A percentile compares a stretch with the other conserved stretches of the same genome.
phyloP scores from a whole-genome alignment of 306 rosid genomes.

The Crotalaria pallida region DNA sequence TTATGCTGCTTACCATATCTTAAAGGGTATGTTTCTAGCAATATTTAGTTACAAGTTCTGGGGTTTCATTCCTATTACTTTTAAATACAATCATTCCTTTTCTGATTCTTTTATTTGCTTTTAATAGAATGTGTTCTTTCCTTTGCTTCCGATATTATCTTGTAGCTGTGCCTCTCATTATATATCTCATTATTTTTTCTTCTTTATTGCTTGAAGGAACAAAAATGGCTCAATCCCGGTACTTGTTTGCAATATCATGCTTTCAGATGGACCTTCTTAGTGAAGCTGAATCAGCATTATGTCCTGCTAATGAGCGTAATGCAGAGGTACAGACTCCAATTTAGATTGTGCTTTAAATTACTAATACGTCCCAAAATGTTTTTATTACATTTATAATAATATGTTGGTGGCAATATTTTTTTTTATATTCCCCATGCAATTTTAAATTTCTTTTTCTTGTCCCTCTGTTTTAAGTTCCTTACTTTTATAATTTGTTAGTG shows the following conservation, averaged over 20 bases:
- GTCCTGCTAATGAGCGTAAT: conserved; percentile 75
- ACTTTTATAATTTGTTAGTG: not conserved
- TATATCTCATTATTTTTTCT: conserved; percentile 22
- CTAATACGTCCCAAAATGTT: not conserved
- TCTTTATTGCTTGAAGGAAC: conserved; percentile 61
- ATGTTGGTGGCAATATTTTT: not conserved
- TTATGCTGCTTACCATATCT: conserved; percentile 77
- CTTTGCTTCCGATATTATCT: conserved; percentile 5
- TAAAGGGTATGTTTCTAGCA: conserved; percentile 62
- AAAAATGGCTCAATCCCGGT: conserved; percentile 94
- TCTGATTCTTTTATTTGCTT: conserved; percentile 3
- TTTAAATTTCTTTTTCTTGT: not conserved
- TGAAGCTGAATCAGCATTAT: conserved; percentile 92
- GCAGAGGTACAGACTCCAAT: conserved; percentile 56
- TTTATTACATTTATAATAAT: not conserved
- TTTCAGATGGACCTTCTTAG: conserved; percentile 89
- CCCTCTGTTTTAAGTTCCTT: not conserved
- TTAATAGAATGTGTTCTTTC: not conserved
- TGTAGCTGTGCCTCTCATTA: conserved; percentile 24
- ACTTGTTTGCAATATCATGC: conserved; percentile 98
- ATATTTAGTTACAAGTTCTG: not conserved
- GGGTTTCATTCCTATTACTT: not conserved
- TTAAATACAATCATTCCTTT: not conserved
- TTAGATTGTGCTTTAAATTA: not conserved
- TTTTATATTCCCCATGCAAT: not conserved